These are phyloP conservation scores for Cyclotella distinguenda DNA, from an alignment of 108 stramenopile genomes.

Conservation along the genomic window DNA sequence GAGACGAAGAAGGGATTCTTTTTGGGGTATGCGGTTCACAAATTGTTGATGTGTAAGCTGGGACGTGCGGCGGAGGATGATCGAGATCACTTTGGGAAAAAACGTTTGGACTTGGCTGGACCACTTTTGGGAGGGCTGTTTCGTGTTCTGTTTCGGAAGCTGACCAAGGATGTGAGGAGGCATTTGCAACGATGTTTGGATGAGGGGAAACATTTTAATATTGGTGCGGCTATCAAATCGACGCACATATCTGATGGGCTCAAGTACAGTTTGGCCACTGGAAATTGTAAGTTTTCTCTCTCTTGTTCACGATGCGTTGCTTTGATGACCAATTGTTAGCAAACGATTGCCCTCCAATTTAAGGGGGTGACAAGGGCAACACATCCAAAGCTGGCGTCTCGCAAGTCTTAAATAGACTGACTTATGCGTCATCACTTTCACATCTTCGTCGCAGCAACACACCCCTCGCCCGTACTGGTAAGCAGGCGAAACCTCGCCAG, in stretches of 20 bases:
- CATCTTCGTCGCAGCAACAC: slow-evolving; percentile 98
- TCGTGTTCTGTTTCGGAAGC: slow-evolving; percentile 91
- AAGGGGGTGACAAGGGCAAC: slow-evolving; percentile 91
- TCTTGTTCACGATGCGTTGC: neutral
- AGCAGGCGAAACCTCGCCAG: slow-evolving; percentile 97
- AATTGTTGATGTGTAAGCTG: slow-evolving; percentile 92
- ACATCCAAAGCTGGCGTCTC: slow-evolving; percentile 96
- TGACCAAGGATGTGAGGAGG: slow-evolving; percentile 91
- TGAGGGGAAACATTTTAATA: slow-evolving; percentile 94
- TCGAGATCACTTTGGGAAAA: slow-evolving; percentile 99
- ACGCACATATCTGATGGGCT: slow-evolving; percentile 95
- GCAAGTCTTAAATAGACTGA: slow-evolving; percentile 97
- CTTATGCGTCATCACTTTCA: slow-evolving; percentile 97
- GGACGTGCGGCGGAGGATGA: slow-evolving; percentile 96
- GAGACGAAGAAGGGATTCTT: slow-evolving; percentile 99
- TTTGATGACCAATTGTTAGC: neutral
- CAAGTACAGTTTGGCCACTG: slow-evolving; percentile 97
- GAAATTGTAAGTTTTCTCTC: slow-evolving; percentile 88
- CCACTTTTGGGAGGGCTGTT: slow-evolving; percentile 95
- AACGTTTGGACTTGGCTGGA: slow-evolving; percentile 98
- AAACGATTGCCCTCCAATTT: slow-evolving; percentile 4
- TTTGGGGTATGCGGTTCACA: slow-evolving; percentile 98
- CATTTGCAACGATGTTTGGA: slow-evolving; percentile 96
- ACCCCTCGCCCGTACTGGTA: slow-evolving; percentile 96
- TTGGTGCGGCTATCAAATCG: slow-evolving; percentile 94